phyloP scores from a whole-genome alignment of 2,329 filamentous ascomycete genomes.

The Calonectria crousiana region DNA sequence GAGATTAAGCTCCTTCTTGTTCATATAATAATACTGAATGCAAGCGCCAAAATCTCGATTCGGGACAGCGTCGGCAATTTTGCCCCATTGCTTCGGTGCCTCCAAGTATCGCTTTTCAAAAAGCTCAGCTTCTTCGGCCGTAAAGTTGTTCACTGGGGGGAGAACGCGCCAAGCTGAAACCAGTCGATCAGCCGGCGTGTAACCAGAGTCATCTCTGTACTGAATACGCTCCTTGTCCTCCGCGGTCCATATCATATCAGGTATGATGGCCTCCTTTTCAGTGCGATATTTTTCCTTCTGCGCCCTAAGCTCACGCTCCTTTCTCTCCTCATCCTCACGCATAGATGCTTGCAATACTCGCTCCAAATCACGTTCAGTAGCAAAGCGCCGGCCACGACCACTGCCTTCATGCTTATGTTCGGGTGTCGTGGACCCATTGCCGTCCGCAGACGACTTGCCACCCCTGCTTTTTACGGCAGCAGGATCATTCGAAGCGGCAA shows the following conservation, averaged over 20 bases:
- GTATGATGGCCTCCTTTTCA: conserved; percentile 82
- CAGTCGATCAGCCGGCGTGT: conserved; percentile 73
- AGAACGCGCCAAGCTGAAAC: conserved; percentile 79
- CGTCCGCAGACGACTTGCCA: conserved; percentile 59
- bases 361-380: conserved; percentile 80
- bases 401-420: conserved; percentile 71
- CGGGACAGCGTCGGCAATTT: conserved; percentile 76
- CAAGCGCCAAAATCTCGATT: conserved; percentile 81
- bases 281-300: conserved; percentile 78
- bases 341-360: conserved; percentile 79
- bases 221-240: conserved; percentile 69
- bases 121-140: conserved; percentile 73
- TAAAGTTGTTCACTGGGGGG: conserved; percentile 81
- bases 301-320: conserved; percentile 73
- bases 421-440: conserved; percentile 54
- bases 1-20: conserved; percentile 80
- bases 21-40: conserved; percentile 89
- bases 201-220: conserved; percentile 76
- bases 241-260: conserved; percentile 74
- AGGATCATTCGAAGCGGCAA: conserved; percentile 68
- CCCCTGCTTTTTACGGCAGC: conserved; percentile 67
- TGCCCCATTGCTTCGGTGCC: conserved; percentile 85
- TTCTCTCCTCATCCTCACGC: conserved; percentile 76
- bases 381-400: conserved; percentile 68
- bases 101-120: conserved; percentile 83